Conservation (phyloP, 768 basidiomycete species). For the Amanita brunnescens region DNA sequence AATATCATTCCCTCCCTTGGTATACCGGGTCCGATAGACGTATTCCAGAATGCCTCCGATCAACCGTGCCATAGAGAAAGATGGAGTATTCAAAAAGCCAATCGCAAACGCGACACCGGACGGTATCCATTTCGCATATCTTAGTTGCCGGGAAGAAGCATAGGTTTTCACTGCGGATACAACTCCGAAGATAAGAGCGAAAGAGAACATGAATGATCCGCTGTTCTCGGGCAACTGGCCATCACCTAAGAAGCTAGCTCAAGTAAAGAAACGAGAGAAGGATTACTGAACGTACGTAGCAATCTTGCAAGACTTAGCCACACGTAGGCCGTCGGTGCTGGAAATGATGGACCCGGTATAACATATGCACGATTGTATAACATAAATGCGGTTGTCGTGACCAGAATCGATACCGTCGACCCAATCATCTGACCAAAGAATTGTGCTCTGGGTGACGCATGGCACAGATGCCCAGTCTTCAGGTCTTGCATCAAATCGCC, state of each 20-base stretch:
- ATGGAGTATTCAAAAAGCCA: conserved; percentile 92
- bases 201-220: conserved; percentile 68
- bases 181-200: conserved; percentile 61
- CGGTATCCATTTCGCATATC: conserved; percentile 73
- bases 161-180: conserved; percentile 62
- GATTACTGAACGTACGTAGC: conserved; percentile 45
- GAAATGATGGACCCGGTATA: conserved; percentile 92
- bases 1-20: conserved; percentile 53
- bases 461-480: conserved; percentile 91
- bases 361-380: conserved; percentile 82
- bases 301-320: conserved; percentile 78
- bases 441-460: conserved; percentile 87
- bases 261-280: conserved; percentile 9
- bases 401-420: conserved; percentile 77
- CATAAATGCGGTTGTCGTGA: conserved; percentile 81
- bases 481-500: conserved; percentile 99
- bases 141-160: conserved; percentile 35
- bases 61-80: conserved; percentile 86
- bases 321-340: conserved; percentile 91
- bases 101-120: conserved; percentile 94
- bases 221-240: conserved; percentile 76
- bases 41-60: conserved; percentile 82
- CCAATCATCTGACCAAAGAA: conserved; percentile 94
- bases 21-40: conserved; percentile 46
- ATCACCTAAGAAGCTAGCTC: conserved; percentile 44